Base-by-base conservation (phyloP, 1,139 yeast genomes). In the Yamadazyma atmosphaerica region DNA sequence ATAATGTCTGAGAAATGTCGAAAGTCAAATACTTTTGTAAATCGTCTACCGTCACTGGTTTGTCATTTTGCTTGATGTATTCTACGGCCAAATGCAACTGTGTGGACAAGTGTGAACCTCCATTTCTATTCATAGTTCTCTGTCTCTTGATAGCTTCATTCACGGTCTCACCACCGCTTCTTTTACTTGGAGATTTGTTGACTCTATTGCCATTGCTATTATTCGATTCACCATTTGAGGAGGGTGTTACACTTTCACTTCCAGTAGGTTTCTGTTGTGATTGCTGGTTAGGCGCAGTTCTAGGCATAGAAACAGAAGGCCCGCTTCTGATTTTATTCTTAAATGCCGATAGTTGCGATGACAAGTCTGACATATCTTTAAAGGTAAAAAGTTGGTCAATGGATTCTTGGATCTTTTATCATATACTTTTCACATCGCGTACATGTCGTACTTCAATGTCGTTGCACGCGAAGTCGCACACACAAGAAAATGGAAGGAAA, bases 1-100 rank as follows among this genome's bases (percentile, higher is more conserved):
- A 62, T 45, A 90, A 65, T 25, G 82, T 65, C 28, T 60, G 78
- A 10, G 72, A 52, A 19, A 70, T 63, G 45, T 70, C 76, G 47
- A 69, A 50, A 53, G 80, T 50, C 49, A 88, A 63, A 50, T 83
- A 80, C 32, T 75, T 71, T 46, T 81, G 81, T 30, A 87, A 63
- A 36, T 81, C 81, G 19, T 68, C 66, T 7, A 87, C 74, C 4
- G 79, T 63, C 1, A 89, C 81, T 0, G 96, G 88, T 21, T 73
- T 64, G 47, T 85, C 95, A 44, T 79, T 78, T 45, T 71, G 72
- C 56, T 77, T 79, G 44, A 92, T 82, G 56, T 81, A 86, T 56
- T 90, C 98, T 13, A 92, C 94, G 1, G 98, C 97, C 55, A 87
- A 77, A 45, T 85, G 81, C 42, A 88, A 67, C 58, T 86, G 88